These are phyloP conservation scores for Metschnikowia kofuensis DNA, from an alignment of 805 yeast species.

Conservation along the genomic window DNA sequence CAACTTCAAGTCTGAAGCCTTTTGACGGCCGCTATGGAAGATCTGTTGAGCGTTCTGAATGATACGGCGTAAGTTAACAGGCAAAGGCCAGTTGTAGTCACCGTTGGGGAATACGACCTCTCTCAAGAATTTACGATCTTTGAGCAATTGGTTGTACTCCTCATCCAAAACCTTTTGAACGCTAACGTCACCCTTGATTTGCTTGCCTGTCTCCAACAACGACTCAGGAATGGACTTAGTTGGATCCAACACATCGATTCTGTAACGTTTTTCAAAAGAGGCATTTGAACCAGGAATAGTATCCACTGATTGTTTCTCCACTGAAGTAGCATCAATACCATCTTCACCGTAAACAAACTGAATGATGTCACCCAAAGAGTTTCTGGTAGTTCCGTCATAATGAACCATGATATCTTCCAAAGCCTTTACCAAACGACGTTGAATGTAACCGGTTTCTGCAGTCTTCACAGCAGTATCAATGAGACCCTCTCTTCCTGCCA, in stretches of 20 bases:
- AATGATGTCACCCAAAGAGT: constrained; percentile 92
- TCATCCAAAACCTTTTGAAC: constrained; percentile 77
- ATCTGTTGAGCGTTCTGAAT: constrained; percentile 96
- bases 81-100: constrained; percentile 96
- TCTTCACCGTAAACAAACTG: constrained; percentile 98
- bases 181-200: constrained; percentile 84
- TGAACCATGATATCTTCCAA: constrained; percentile 97
- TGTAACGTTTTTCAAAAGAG: constrained; percentile 78
- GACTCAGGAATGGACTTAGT: constrained; percentile 62
- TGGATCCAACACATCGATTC: constrained; percentile 79
- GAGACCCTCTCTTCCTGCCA: constrained; percentile 98
- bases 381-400: constrained; percentile 97
- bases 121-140: constrained; percentile 80
- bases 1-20: constrained; percentile 85
- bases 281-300: constrained; percentile 91
- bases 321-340: constrained; percentile 97
- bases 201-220: constrained; percentile 82
- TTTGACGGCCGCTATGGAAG: constrained; percentile 87
- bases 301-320: constrained; percentile 93
- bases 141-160: constrained; percentile 74
- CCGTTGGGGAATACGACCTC: constrained; percentile 83
- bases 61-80: constrained; percentile 94
- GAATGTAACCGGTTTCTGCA: constrained; percentile 98
- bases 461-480: constrained; percentile 99
- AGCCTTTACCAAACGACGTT: constrained; percentile 96